Evolutionary conservation across 1,284 basidiomycete genomes (phyloP), one percentile per base, ranked within the genome.

Genomic region (Kwoniella shivajii): DNA sequence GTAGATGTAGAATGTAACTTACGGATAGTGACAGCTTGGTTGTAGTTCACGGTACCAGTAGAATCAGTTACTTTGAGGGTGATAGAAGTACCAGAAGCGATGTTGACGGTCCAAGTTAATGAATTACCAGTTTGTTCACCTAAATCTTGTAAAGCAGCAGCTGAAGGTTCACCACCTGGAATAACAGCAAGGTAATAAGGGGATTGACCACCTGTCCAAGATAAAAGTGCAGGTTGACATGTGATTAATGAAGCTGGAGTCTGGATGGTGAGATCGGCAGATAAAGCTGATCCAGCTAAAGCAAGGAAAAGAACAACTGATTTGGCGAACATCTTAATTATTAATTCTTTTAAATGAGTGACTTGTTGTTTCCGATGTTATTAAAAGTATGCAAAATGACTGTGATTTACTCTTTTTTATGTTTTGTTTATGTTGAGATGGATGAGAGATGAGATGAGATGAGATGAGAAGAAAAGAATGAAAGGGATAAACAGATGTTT

Each of bases 181-280:
- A 89, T 75, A 63, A 88, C 71, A 30, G 84, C 80, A 53, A 89
- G 61, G 77, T 80, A 91, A 79, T 84, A 91, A 0, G 89, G 89
- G 24, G 65, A 61, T 0, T 57, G 50, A 49, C 87, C 87, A 37
- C 80, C 84, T 34, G 62, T 51, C 86, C 87, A 91, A 10, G 73
- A 74, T 59, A 90, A 60, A 49, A 66, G 64, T 43, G 61, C 64
- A 27, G 77, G 75, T 67, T 74, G 72, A 61, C 75, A 77, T 62
- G 62, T 43, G 54, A 69, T 66, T 58, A 76, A 61, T 16, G 67
- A 63, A 24, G 69, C 57, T 26, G 88, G 86, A 7, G 88, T 88
- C 73, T 88, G 84, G 73, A 90, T 79, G 29, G 80, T 84, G 42
- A 68, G 47, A 64, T 87, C 71, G 6, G 76, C 83, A 50, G 80